These are phyloP conservation scores for Colletotrichum siamense DNA, from an alignment of 2,329 filamentous ascomycete species.

Conservation along the genomic window DNA sequence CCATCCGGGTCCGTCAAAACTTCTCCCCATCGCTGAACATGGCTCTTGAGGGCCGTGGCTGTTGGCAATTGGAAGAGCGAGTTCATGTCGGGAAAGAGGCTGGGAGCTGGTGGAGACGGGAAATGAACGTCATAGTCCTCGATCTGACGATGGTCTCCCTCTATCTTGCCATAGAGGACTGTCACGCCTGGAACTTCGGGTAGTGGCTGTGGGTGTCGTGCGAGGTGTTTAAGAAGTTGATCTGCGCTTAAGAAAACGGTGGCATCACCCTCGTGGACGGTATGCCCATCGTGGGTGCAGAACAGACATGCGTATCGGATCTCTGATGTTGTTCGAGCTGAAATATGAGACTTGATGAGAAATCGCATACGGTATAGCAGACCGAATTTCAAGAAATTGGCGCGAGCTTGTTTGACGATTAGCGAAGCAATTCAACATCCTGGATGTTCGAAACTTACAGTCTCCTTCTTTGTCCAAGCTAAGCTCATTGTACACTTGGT, in stretches of 20 bases:
- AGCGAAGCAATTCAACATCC: background rate
- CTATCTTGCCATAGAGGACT: conserved; percentile 36
- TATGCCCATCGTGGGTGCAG: conserved; percentile 37
- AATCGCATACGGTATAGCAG: conserved; percentile 44
- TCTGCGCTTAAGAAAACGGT: conserved; percentile 44
- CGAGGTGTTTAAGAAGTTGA: conserved; percentile 42
- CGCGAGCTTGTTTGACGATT: conserved; percentile 31
- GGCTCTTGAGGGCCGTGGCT: conserved; percentile 37
- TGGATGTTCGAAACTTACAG: conserved; percentile 20
- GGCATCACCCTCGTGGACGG: conserved; percentile 43
- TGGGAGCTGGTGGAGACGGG: conserved; percentile 29
- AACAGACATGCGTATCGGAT: conserved; percentile 47
- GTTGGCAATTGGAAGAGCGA: conserved; percentile 31
- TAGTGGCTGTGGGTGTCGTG: conserved; percentile 45
- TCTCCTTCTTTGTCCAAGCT: conserved; percentile 33
- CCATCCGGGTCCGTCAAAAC: conserved; percentile 37
- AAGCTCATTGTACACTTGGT: conserved; percentile 32
- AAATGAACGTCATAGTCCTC: conserved; percentile 44
- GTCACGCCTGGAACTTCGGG: conserved; percentile 40
- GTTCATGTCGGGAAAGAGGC: conserved; percentile 27
- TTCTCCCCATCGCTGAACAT: conserved; percentile 39
- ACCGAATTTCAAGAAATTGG: conserved; percentile 36
- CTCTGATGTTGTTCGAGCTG: conserved; percentile 33
- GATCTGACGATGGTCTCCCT: conserved; percentile 26
- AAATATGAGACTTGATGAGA: conserved; percentile 47